Evolutionary conservation across 305 asterid species (phyloP).

Genomic region (Fraxinus floribunda): DNA sequence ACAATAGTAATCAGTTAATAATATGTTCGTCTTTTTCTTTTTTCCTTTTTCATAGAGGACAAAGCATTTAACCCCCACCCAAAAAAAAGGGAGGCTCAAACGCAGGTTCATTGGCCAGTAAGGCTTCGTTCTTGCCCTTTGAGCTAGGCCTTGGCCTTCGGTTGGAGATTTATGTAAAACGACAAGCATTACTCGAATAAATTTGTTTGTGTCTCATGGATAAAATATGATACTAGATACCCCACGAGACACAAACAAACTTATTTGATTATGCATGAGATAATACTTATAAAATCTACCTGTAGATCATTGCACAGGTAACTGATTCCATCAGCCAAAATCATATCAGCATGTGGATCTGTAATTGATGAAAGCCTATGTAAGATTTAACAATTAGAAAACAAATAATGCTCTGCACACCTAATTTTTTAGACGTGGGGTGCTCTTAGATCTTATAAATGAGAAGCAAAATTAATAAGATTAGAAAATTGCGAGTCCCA

Average conservation of each 20-base stretch:
- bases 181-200: neutral
- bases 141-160: neutral
- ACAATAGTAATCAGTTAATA: neutral
- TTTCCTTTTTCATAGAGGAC: neutral
- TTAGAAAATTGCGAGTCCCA: neutral
- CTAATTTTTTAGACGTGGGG: neutral
- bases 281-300: slow-evolving; percentile 45
- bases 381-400: slow-evolving; percentile 26
- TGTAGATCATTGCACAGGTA: slow-evolving; percentile 81
- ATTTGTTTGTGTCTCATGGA: neutral
- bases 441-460: neutral
- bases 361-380: slow-evolving; percentile 33
- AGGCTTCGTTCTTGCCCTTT: neutral
- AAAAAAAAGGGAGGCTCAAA: neutral
- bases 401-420: slow-evolving; percentile 4
- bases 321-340: slow-evolving; percentile 92
- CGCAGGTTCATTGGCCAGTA: neutral
- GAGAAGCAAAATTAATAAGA: neutral
- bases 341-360: slow-evolving; percentile 87
- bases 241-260: slow-evolving; percentile 14
- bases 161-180: neutral
- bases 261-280: neutral
- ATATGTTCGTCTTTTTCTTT: neutral
- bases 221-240: neutral
- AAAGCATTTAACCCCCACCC: neutral